phyloP scores from a whole-genome alignment of 164 flowering plant species.

The Euptelea pleiosperma region DNA sequence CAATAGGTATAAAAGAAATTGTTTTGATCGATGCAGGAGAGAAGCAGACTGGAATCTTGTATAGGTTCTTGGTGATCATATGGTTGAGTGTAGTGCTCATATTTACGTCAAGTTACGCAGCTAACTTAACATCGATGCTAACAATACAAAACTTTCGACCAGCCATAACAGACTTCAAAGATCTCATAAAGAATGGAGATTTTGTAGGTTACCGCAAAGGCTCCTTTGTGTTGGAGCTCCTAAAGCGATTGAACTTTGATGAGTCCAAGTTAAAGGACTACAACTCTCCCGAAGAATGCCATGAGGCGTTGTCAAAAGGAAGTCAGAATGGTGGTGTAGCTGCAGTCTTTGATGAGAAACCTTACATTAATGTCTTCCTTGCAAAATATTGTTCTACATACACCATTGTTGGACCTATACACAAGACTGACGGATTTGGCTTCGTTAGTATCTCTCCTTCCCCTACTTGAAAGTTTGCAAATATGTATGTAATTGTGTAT shows the following conservation, averaged over 20 bases:
- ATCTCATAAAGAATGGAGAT: slow-evolving; percentile 6
- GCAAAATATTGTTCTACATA: slow-evolving; percentile 11
- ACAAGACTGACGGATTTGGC: slow-evolving; percentile 20
- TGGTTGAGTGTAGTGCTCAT: slow-evolving; percentile 20
- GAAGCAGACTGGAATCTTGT: slow-evolving; percentile 7
- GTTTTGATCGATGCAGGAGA: slow-evolving; percentile 5
- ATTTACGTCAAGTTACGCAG: slow-evolving; percentile 16
- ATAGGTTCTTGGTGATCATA: slow-evolving; percentile 13
- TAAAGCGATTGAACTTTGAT: slow-evolving; percentile 11
- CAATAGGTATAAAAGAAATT: too few species aligned
- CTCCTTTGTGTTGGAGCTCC: slow-evolving; percentile 8
- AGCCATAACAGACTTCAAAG: not conserved
- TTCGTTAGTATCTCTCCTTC: slow-evolving; percentile 19
- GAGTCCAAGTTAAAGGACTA: slow-evolving; percentile 9
- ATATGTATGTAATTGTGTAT: too few species aligned
- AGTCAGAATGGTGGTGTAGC: slow-evolving; percentile 12
- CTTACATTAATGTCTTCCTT: slow-evolving; percentile 15
- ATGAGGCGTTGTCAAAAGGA: slow-evolving; percentile 15
- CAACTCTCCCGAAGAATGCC: not conserved
- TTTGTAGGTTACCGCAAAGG: slow-evolving; percentile 8
- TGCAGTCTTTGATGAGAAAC: slow-evolving; percentile 14
- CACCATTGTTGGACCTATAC: slow-evolving; percentile 16
- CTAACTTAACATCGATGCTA: slow-evolving; percentile 11
- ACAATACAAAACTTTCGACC: slow-evolving; percentile 11
- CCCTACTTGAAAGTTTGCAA: too few species aligned